Evolutionary conservation across 345 rosid species (phyloP), one percentile per base, ranked within the genome.

Genomic region (Salix purpurea): DNA sequence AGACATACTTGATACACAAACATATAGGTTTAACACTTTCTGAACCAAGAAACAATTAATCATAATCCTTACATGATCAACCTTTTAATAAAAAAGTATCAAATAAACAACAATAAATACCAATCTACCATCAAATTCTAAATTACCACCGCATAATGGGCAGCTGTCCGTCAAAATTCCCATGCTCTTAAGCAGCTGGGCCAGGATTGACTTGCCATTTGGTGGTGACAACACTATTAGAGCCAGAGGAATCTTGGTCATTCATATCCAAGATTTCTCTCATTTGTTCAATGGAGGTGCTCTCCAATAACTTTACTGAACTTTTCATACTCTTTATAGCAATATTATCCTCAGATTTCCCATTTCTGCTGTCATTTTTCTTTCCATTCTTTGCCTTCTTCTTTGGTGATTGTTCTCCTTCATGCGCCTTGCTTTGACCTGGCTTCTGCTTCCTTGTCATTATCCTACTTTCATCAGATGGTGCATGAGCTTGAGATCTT

Each of bases 381-480:
- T 84, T 68, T 34, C 81, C 81, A 44, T 46, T 84, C 65, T 89
- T 92, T 1, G 86, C 74, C 75, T 91, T 91, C 88, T 95, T 91
- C 88, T 95, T 91, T 0, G 85, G 93, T 23, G 91, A 82, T 28
- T 88, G 90, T 66, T 85, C 91, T 15, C 83, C 82, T 74, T 89
- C 95, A 34, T 83, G 86, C 34, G 81, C 78, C 70, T 79, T 85
- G 83, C 83, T 89, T 81, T 89, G 92, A n/a, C 91, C 97, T 16
- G 91, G 95, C 71, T 92, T 94, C 80, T 91, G 94, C 88, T 92
- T 94, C 84, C 95, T 83, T 44, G 90, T 86, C 89, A 82, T 88
- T 42, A 88, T 84, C 85, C 85, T 91, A 32, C 86, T 89, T 5
- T 92, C 97, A 19, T 89, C 90, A 60, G 89, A 78, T 69, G 84